Conservation (phyloP, 169 alveolate genomes). For the Amoebophrya sp. region DNA sequence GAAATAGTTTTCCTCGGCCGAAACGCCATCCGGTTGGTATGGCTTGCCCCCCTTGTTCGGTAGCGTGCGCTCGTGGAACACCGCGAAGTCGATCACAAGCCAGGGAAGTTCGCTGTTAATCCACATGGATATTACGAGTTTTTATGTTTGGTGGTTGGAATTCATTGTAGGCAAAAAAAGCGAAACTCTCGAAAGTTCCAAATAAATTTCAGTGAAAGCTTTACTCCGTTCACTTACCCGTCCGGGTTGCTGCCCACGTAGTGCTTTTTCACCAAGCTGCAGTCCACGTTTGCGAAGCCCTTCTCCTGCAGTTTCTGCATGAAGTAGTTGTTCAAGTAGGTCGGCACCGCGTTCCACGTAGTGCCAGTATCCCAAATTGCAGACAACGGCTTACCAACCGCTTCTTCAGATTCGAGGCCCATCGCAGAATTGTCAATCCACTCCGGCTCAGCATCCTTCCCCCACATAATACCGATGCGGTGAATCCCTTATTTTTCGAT, state of each 20-base stretch:
- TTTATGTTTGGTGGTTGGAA: too few species aligned
- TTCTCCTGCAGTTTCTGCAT: not conserved
- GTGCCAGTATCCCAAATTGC: not conserved
- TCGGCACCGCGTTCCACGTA: not conserved
- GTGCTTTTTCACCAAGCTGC: not conserved
- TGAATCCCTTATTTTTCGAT: too few species aligned
- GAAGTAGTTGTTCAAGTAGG: not conserved
- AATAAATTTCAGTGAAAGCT: too few species aligned
- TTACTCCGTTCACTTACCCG: too few species aligned
- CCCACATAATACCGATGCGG: conserved; percentile 17
- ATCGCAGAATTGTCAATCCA: too few species aligned
- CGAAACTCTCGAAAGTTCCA: too few species aligned
- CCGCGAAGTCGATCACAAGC: not conserved
- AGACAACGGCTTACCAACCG: not conserved
- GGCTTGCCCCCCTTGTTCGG: not conserved
- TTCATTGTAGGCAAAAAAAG: too few species aligned
- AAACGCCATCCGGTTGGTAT: not conserved
- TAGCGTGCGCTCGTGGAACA: not conserved
- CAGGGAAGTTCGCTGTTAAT: not conserved
- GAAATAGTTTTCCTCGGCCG: not conserved
- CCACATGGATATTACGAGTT: too few species aligned
- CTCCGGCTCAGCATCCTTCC: not conserved
- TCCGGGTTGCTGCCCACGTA: not conserved
- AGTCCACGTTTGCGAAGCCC: not conserved
- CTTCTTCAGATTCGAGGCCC: not conserved